These are phyloP conservation scores for Datisca glomerata DNA, from an alignment of 306 rosid species.

Conservation along the genomic window DNA sequence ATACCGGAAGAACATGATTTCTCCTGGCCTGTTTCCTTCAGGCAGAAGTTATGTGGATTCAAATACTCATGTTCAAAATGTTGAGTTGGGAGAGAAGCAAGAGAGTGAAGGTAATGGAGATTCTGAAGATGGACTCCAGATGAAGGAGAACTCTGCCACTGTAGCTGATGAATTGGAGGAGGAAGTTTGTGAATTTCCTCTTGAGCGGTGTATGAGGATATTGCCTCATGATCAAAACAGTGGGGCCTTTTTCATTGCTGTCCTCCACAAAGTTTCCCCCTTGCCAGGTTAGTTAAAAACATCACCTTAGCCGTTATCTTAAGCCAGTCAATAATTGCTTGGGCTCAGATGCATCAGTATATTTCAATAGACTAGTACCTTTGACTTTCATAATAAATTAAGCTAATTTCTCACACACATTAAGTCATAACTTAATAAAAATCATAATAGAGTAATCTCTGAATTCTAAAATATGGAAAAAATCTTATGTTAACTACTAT, in stretches of 20 bases:
- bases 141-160: slow-evolving; percentile 20
- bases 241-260: slow-evolving; percentile 97
- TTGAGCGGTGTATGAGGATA: slow-evolving; percentile 84
- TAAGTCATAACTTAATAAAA: no score
- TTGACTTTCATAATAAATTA: no score
- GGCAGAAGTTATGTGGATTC: slow-evolving; percentile 36
- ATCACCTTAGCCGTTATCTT: no score
- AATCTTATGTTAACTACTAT: no score
- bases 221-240: slow-evolving; percentile 94
- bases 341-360: no score
- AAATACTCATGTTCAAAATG: slow-evolving; percentile 15
- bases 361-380: no score
- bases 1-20: slow-evolving; percentile 41
- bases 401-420: no score
- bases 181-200: slow-evolving; percentile 63
- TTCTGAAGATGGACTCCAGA: slow-evolving; percentile 27
- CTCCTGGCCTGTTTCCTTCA: slow-evolving; percentile 84
- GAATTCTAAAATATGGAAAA: no score
- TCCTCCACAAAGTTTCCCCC: slow-evolving; percentile 62
- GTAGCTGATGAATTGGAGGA: slow-evolving; percentile 21
- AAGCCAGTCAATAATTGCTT: no score
- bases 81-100: slow-evolving; percentile 24
- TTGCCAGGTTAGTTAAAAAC: slow-evolving; percentile 49
- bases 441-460: no score
- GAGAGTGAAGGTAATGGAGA: slow-evolving; percentile 25